Percentiles rank a stretch among this genome's conserved stretches.
These are phyloP conservation scores for Debaryomyces coudertii DNA, from an alignment of 1,139 yeast genomes.

Conservation along the genomic window DNA sequence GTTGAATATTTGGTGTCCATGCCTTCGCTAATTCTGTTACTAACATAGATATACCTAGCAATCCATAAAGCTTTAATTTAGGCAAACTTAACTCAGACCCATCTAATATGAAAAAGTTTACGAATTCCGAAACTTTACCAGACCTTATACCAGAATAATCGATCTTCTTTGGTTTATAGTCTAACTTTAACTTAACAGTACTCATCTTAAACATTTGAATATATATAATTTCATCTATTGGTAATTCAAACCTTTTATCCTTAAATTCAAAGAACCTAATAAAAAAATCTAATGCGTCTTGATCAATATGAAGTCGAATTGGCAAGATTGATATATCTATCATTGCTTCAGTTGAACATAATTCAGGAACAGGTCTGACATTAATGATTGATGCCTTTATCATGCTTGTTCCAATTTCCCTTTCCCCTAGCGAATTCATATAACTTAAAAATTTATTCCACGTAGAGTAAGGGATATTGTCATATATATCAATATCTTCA, in stretches of 20 bases:
- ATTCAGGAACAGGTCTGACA: slow-evolving; percentile 63
- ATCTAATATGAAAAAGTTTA: slow-evolving; percentile 86
- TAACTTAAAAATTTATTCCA: slow-evolving; percentile 87
- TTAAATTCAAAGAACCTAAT: slow-evolving; percentile 80
- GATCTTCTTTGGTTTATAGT: slow-evolving; percentile 88
- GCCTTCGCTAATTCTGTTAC: slow-evolving; percentile 57
- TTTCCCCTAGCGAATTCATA: slow-evolving; percentile 66
- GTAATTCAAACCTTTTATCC: slow-evolving; percentile 66
- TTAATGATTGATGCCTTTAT: slow-evolving; percentile 55
- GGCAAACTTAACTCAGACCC: slow-evolving; percentile 74
- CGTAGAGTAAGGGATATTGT: slow-evolving; percentile 83
- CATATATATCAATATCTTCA: slow-evolving; percentile 64
- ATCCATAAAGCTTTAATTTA: slow-evolving; percentile 68
- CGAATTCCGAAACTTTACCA: slow-evolving; percentile 83
- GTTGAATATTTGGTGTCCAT: slow-evolving; percentile 87
- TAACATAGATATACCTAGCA: slow-evolving; percentile 70
- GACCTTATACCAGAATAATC: slow-evolving; percentile 84
- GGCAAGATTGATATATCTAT: slow-evolving; percentile 66
- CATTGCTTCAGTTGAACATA: slow-evolving; percentile 73
- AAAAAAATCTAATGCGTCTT: slow-evolving; percentile 85
- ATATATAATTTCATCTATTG: slow-evolving; percentile 63
- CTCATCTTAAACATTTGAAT: slow-evolving; percentile 69
- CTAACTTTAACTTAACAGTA: slow-evolving; percentile 69
- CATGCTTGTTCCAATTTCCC: slow-evolving; percentile 74
- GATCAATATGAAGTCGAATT: slow-evolving; percentile 82